These are phyloP conservation scores for Favolaschia claudopus DNA, from an alignment of 768 basidiomycete species.

Conservation along the genomic window DNA sequence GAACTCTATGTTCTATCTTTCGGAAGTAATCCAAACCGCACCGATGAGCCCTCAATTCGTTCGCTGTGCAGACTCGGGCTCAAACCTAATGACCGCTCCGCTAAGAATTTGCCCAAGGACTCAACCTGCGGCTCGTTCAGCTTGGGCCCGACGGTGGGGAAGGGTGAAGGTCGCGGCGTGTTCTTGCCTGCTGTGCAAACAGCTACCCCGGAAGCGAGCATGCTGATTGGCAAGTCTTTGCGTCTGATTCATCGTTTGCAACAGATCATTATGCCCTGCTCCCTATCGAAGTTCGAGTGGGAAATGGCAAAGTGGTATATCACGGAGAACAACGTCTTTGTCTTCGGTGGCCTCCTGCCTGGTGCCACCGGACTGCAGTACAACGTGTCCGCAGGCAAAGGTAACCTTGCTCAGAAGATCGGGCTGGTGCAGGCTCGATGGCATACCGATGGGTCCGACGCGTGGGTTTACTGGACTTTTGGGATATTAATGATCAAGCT, in stretches of 20 bases:
- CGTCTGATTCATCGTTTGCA: not conserved
- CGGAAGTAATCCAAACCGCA: not conserved
- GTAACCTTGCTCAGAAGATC: not conserved
- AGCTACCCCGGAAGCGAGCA: not conserved
- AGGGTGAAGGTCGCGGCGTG: not conserved
- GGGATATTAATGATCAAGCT: not conserved
- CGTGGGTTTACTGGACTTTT: not conserved
- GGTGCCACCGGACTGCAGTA: not conserved
- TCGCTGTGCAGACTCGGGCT: not conserved
- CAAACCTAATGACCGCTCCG: not conserved
- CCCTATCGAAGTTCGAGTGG: not conserved
- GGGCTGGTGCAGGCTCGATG: not conserved
- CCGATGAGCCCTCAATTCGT: not conserved
- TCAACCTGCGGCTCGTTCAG: not conserved
- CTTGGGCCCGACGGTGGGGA: not conserved
- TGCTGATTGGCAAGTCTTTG: not conserved
- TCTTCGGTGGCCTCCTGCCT: not conserved
- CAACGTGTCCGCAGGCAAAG: no score
- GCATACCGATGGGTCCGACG: not conserved
- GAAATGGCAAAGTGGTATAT: not conserved
- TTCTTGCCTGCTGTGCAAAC: not conserved
- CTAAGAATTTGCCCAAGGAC: not conserved
- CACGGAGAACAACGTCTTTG: conserved; percentile 2
- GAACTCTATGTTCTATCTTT: not conserved
- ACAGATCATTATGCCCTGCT: conserved; percentile 8